These are phyloP conservation scores for Dendrobium catenatum DNA, from an alignment of 106 monocot species.

Conservation along the genomic window DNA sequence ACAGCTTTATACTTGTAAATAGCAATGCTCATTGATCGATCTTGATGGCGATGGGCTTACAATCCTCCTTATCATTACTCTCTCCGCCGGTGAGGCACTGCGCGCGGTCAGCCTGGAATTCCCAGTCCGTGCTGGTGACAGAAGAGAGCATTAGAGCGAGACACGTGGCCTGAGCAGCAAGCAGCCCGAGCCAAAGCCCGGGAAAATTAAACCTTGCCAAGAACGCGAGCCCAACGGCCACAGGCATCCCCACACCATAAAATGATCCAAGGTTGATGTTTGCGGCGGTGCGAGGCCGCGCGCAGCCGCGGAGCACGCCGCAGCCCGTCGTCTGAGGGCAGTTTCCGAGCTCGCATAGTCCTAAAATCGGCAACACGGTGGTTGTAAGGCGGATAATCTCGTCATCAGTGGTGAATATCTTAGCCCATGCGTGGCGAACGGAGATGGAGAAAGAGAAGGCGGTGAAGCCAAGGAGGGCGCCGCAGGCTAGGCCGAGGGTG, in stretches of 20 bases:
- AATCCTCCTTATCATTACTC: not conserved
- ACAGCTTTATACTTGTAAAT: too few species aligned
- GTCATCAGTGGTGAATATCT: constrained; percentile 23
- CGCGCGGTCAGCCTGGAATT: constrained; percentile 20
- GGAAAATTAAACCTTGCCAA: too few species aligned
- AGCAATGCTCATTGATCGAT: not conserved
- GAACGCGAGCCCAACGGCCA: too few species aligned
- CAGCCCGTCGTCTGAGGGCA: constrained; percentile 43
- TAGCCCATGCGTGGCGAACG: constrained; percentile 21
- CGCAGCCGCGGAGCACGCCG: constrained; percentile 33
- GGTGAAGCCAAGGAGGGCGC: not conserved
- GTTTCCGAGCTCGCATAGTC: constrained; percentile 36
- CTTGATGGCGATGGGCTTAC: not conserved
- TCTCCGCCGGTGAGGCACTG: constrained; percentile 14
- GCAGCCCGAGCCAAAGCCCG: too few species aligned
- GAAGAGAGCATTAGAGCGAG: too few species aligned
- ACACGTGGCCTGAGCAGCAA: too few species aligned
- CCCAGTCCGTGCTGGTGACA: constrained; percentile 21
- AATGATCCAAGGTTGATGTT: constrained; percentile 33
- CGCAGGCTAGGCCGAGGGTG: too few species aligned
- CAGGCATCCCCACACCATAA: constrained; percentile 9
- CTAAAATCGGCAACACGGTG: constrained; percentile 25
- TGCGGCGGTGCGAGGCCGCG: constrained; percentile 21
- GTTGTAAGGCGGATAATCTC: constrained; percentile 14
- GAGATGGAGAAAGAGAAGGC: constrained; percentile 19